phyloP scores from a whole-genome alignment of 2,329 filamentous ascomycete genomes.

The Aspergillus latus region DNA sequence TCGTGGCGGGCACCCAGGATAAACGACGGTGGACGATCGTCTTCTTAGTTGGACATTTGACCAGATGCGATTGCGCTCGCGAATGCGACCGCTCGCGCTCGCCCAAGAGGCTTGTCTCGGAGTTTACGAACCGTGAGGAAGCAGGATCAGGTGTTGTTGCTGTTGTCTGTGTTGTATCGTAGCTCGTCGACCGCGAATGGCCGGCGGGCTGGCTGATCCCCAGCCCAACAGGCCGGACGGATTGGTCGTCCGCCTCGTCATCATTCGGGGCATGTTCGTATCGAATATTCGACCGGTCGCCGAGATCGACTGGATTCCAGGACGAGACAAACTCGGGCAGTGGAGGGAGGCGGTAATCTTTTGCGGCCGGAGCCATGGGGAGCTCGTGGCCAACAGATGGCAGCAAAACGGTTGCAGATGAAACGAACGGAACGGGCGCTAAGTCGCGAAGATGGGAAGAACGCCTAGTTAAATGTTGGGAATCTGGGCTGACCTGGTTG shows the following conservation, averaged over 20 bases:
- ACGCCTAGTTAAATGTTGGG: neutral
- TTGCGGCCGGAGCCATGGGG: slow-evolving; percentile 2
- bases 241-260: neutral
- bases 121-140: neutral
- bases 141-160: neutral
- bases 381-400: neutral
- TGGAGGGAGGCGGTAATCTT: neutral
- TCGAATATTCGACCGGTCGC: slow-evolving; percentile 8
- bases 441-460: neutral
- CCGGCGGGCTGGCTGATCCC: neutral
- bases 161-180: slow-evolving; percentile 1
- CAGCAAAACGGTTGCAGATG: neutral
- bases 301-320: neutral
- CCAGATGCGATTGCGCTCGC: neutral
- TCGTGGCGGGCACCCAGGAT: slow-evolving; percentile 36
- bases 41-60: slow-evolving; percentile 32
- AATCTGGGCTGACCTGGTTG: neutral
- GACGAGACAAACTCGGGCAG: neutral
- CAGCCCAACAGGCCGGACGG: neutral
- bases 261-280: slow-evolving; percentile 1
- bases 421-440: neutral
- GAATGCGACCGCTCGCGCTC: neutral
- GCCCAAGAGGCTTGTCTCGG: neutral
- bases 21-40: slow-evolving; percentile 33
- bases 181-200: slow-evolving; percentile 1